phyloP scores from a whole-genome alignment of 2,329 filamentous ascomycete genomes.

The Eutypella sp. region DNA sequence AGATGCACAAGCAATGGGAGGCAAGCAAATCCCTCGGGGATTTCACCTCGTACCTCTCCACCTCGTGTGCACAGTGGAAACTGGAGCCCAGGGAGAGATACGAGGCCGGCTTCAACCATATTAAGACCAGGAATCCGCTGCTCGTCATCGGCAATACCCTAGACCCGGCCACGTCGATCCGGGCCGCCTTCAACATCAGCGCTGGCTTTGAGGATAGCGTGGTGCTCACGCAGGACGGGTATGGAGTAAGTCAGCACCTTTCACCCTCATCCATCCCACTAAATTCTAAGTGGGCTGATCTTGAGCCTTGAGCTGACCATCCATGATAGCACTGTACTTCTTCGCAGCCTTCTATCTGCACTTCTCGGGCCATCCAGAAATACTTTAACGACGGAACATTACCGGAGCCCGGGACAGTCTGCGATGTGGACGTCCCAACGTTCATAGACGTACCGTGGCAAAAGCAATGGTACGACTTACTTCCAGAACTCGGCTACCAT shows the following conservation, averaged over 20 bases:
- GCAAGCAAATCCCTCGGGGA: conserved; percentile 26
- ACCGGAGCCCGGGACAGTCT: conserved; percentile 9
- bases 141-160: conserved; percentile 34
- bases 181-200: conserved; percentile 32
- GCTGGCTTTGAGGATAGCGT: conserved; percentile 31
- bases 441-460: not conserved
- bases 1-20: conserved; percentile 15
- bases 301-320: not conserved
- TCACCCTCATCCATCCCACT: no score
- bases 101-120: conserved; percentile 22
- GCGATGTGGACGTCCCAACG: not conserved
- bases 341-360: conserved; percentile 17
- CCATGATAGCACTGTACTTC: conserved; percentile 10
- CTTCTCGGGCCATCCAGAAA: conserved; percentile 11
- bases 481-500: not conserved
- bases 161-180: conserved; percentile 34
- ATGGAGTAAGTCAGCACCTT: conserved; percentile 28
- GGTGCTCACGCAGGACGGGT: conserved; percentile 30
- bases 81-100: conserved; percentile 32
- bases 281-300: no score
- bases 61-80: conserved; percentile 34
- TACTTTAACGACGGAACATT: conserved; percentile 16
- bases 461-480: not conserved
- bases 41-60: conserved; percentile 3
- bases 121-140: conserved; percentile 21